These are phyloP conservation scores for Maudiozyma barnettii DNA, from an alignment of 805 yeast species.

Conservation along the genomic window DNA sequence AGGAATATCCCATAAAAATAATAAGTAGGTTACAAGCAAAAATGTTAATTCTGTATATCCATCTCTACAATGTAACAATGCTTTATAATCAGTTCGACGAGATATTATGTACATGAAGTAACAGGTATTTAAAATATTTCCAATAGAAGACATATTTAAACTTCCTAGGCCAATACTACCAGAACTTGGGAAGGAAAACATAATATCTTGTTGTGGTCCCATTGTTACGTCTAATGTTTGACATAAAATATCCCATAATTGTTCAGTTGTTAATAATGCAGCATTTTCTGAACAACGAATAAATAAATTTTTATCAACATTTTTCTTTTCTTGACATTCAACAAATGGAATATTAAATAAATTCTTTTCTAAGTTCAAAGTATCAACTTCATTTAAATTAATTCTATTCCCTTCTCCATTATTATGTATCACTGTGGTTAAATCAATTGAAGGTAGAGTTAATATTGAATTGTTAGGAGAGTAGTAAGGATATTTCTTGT, in stretches of 20 bases:
- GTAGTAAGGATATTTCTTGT: conserved; percentile 34
- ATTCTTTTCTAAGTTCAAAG: conserved; percentile 18
- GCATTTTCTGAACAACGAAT: conserved; percentile 52
- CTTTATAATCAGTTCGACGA: conserved; percentile 27
- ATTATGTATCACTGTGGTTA: conserved; percentile 6
- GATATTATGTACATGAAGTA: conserved; percentile 33
- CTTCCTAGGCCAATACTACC: conserved; percentile 77
- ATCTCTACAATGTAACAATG: conserved; percentile 70
- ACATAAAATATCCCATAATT: conserved; percentile 12
- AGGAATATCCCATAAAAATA: conserved; percentile 53
- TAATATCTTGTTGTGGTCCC: conserved; percentile 3
- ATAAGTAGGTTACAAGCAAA: conserved; percentile 58
- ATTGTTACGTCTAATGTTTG: conserved; percentile 9
- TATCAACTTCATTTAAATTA: not conserved
- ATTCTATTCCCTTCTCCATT: not conserved
- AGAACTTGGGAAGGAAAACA: conserved; percentile 69
- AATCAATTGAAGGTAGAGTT: conserved; percentile 25
- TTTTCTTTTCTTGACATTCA: conserved; percentile 35
- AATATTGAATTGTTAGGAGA: conserved; percentile 45
- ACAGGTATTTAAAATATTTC: conserved; percentile 61
- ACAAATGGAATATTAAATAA: conserved; percentile 44
- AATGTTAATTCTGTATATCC: conserved; percentile 89
- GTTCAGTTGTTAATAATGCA: conserved; percentile 38
- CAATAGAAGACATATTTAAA: conserved; percentile 51
- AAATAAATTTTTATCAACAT: conserved; percentile 13